These are phyloP conservation scores for Uncinocarpus reesii DNA, from an alignment of 2,329 filamentous ascomycete species.

Conservation along the genomic window DNA sequence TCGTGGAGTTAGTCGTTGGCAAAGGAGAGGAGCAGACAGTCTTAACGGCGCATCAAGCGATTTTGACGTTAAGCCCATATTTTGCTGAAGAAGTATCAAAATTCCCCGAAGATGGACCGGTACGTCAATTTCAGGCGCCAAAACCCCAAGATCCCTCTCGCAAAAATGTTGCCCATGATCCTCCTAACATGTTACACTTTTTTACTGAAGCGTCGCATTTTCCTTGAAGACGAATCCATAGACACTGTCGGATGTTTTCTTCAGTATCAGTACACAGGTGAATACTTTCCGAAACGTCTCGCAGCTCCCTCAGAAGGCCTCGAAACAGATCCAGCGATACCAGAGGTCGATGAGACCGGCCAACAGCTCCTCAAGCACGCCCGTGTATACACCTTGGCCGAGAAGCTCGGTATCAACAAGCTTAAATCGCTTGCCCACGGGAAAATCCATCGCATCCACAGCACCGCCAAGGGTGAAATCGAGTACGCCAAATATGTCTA, in stretches of 20 bases:
- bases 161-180: not conserved
- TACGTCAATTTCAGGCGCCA: conserved; percentile 25
- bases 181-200: not conserved
- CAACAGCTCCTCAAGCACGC: conserved; percentile 80
- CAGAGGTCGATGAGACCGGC: conserved; percentile 63
- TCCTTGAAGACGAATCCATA: conserved; percentile 57
- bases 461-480: conserved; percentile 80
- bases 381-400: conserved; percentile 77
- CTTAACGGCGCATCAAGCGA: conserved; percentile 67
- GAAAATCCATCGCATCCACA: conserved; percentile 88
- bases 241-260: conserved; percentile 69
- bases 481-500: conserved; percentile 87
- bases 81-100: conserved; percentile 55
- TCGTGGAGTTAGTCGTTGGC: conserved; percentile 59
- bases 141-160: not conserved
- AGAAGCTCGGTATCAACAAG: conserved; percentile 58
- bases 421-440: conserved; percentile 69
- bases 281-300: conserved; percentile 64
- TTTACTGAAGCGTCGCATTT: conserved; percentile 50
- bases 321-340: conserved; percentile 56
- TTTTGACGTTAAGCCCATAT: conserved; percentile 64
- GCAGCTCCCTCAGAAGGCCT: conserved; percentile 55
- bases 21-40: conserved; percentile 49
- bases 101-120: conserved; percentile 52
- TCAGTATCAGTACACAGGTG: conserved; percentile 72